Evolutionary conservation across 345 rosid genomes (phyloP), one percentile per base, ranked within the genome.

Genomic region (Limnanthes douglasii): DNA sequence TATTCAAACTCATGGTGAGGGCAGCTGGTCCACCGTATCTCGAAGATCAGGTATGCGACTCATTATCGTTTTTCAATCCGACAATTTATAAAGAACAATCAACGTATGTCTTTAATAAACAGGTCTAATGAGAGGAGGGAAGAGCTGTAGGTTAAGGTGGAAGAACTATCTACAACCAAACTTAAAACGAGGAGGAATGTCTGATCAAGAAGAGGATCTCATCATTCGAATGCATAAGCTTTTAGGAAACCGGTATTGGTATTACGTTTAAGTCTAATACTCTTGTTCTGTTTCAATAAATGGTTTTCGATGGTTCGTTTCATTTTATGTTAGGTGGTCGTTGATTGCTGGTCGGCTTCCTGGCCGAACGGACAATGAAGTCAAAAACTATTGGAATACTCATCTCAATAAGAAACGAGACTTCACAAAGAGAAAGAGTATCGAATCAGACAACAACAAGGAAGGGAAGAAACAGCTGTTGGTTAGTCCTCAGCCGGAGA

Each of bases 311-410:
- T n/a, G n/a, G n/a, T n/a, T n/a, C n/a, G n/a, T n/a, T n/a, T n/a
- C n/a, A n/a, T n/a, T n/a, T n/a, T n/a, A n/a, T n/a, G n/a, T 21
- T 10, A 73, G 83, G 33, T 73, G 74, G 83, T 66, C 83, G 12
- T 53, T 74, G 12, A 74, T 74, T 2, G 83, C 83, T 1, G 74
- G 83, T 14, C 58, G 78, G 23, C 68, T 70, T 31, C 83, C 83
- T 0, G 83, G 83, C 41, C 61, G 83, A 27, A 74, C 78, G 2
- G 83, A 74, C 36, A 74, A 74, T 26, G 83, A 74, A 27, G 83
- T 70, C 53, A 70, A 74, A 48, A 74, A 74, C 68, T 70, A 74
- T 40, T 74, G 78, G 83, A 74, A 74, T 62, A 74, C 83, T 46
- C 75, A 70, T 74, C 56, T 70, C 61, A 74, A 56, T 63, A 74